Conservation (phyloP, 768 basidiomycete species). For the Tricholoma saponaceum region DNA sequence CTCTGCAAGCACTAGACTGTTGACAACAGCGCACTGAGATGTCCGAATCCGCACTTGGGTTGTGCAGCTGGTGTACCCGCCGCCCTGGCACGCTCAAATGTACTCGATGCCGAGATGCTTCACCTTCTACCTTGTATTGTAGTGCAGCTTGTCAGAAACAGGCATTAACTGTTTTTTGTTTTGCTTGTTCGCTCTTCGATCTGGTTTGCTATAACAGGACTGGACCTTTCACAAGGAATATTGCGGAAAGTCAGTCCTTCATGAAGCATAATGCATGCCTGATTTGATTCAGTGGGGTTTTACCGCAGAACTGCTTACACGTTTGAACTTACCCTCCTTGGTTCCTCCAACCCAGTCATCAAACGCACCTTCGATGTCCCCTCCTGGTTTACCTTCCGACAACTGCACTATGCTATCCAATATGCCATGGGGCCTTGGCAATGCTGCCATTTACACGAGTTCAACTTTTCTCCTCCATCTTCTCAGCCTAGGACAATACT, state of each 20-base stretch:
- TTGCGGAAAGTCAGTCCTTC: conserved; percentile 12
- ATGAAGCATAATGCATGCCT: background rate
- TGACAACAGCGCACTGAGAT: background rate
- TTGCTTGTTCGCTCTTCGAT: background rate
- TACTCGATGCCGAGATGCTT: conserved; percentile 6
- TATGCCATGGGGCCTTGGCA: conserved; percentile 16
- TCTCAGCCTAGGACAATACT: background rate
- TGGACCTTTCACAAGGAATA: conserved; percentile 13
- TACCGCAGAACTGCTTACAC: conserved; percentile 12
- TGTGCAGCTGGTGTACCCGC: background rate
- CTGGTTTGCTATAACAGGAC: background rate
- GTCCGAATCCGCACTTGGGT: background rate
- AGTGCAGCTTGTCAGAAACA: conserved; percentile 6
- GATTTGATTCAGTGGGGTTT: background rate
- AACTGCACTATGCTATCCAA: conserved; percentile 17
- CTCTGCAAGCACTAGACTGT: too few relatives aligned
- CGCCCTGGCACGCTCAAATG: conserved; percentile 1
- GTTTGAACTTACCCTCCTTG: conserved; percentile 16
- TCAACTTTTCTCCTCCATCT: conserved; percentile 4
- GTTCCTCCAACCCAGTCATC: conserved; percentile 16
- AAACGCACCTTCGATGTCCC: conserved; percentile 18
- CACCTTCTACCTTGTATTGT: conserved; percentile 6
- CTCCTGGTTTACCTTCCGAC: conserved; percentile 16
- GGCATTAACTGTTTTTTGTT: background rate
- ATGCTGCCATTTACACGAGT: conserved; percentile 15